phyloP scores from a whole-genome alignment of 345 rosid species.

The Jatropha curcas region DNA sequence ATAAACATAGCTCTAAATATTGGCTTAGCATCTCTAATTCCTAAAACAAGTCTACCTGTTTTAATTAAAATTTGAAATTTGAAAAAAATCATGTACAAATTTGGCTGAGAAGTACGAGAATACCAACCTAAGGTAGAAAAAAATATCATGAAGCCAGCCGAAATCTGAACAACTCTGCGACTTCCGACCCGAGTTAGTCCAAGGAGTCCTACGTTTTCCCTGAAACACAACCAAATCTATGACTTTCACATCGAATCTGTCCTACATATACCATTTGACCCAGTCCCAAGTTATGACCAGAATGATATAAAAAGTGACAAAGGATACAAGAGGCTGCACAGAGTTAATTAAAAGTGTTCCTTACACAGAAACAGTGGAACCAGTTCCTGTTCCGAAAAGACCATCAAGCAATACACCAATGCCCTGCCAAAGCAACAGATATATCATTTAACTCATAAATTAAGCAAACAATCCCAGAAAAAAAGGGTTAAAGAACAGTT shows the following conservation, averaged over 20 bases:
- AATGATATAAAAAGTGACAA: neutral
- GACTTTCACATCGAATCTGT: neutral
- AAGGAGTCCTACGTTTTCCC: constrained; percentile 33
- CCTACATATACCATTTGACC: neutral
- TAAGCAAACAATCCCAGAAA: too few relatives aligned
- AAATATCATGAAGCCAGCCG: constrained; percentile 30
- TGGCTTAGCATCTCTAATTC: too few relatives aligned
- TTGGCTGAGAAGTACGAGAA: constrained; percentile 1
- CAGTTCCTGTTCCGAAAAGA: constrained; percentile 35
- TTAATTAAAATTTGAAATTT: too few relatives aligned
- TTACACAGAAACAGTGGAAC: constrained; percentile 39
- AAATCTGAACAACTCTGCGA: constrained; percentile 37
- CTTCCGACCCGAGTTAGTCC: constrained; percentile 37
- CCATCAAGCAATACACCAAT: constrained; percentile 35
- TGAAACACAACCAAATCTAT: constrained; percentile 7
- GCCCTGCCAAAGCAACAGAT: constrained; percentile 28
- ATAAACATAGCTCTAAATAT: too few relatives aligned
- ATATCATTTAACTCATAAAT: neutral
- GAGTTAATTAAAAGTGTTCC: neutral
- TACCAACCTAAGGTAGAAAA: constrained; percentile 29
- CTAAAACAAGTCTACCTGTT: too few relatives aligned
- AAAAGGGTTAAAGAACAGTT: neutral
- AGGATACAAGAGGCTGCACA: neutral
- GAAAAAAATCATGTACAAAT: too few relatives aligned
- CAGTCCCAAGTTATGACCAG: neutral